Evolutionary conservation across 345 rosid species (phyloP).

Genomic region (Leavenworthia alabamica): DNA sequence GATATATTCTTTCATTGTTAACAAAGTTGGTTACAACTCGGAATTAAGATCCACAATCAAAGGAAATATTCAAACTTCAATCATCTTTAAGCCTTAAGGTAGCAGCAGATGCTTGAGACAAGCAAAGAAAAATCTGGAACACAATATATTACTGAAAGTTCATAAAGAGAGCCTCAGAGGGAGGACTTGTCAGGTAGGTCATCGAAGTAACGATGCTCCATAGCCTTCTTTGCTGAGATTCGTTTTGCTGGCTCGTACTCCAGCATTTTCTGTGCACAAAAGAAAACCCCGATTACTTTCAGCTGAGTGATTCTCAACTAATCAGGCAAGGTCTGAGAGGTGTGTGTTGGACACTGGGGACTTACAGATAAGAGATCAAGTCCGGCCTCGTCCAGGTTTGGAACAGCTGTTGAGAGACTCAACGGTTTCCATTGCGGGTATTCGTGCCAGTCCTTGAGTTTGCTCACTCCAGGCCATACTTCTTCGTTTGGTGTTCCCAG

Average conservation of each 20-base stretch:
- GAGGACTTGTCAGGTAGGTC: conserved; percentile 51
- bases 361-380: conserved; percentile 72
- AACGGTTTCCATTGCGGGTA: conserved; percentile 93
- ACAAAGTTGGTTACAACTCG: conserved; percentile 9
- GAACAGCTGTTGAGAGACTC: conserved; percentile 58
- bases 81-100: conserved; percentile 29
- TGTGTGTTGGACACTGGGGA: no score
- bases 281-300: not conserved
- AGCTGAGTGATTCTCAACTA: not conserved
- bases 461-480: conserved; percentile 94
- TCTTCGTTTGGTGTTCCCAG: conserved; percentile 90
- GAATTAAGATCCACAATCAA: conserved; percentile 1
- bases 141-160: not conserved
- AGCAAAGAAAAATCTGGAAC: conserved; percentile 36
- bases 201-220: conserved; percentile 88
- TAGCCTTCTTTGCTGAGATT: conserved; percentile 86
- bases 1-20: conserved; percentile 19
- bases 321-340: not conserved
- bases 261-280: conserved; percentile 72
- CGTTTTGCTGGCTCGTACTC: conserved; percentile 73
- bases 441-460: conserved; percentile 90
- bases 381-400: conserved; percentile 62
- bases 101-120: conserved; percentile 68
- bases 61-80: not conserved
- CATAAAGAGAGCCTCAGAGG: conserved; percentile 37